A percentile compares a stretch with the other conserved stretches of the same genome.
phyloP scores from a whole-genome alignment of 2,329 filamentous ascomycete species.

The Neofusicoccum umdonicola region DNA sequence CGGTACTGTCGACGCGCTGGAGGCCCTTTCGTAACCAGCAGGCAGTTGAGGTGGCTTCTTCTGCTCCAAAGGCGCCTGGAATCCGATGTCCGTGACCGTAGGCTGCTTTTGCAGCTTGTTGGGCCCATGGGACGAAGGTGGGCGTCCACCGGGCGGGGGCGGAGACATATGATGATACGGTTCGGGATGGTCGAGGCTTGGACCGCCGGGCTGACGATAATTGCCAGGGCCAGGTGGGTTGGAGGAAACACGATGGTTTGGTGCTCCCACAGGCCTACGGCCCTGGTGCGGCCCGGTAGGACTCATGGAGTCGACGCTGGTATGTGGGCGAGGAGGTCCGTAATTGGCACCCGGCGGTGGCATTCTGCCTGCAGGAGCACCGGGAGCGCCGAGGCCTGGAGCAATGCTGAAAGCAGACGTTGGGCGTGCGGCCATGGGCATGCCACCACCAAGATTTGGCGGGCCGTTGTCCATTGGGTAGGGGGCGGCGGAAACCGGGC shows the following conservation, averaged over 20 bases:
- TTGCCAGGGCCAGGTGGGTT: constrained; percentile 26
- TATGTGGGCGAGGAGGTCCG: constrained; percentile 36
- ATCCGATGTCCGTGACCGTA: constrained; percentile 35
- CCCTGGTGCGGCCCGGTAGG: constrained; percentile 31
- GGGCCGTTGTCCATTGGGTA: constrained; percentile 69
- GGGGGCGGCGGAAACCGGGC: constrained; percentile 59
- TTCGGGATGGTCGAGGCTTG: constrained; percentile 37
- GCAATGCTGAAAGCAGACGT: constrained; percentile 53
- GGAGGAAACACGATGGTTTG: constrained; percentile 27
- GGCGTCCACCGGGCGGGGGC: constrained; percentile 42
- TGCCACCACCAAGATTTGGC: constrained; percentile 39
- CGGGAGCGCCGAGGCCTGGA: constrained; percentile 29
- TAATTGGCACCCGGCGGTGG: constrained; percentile 23
- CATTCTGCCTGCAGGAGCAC: constrained; percentile 26
- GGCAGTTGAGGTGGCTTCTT: constrained; percentile 31
- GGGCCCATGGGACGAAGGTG: constrained; percentile 39
- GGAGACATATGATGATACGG: constrained; percentile 22
- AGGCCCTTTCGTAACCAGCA: constrained; percentile 14
- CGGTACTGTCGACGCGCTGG: background rate
- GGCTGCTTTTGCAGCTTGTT: constrained; percentile 42
- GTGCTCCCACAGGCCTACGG: constrained; percentile 22
- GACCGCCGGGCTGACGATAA: constrained; percentile 39
- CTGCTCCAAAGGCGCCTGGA: constrained; percentile 27
- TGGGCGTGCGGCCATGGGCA: constrained; percentile 40
- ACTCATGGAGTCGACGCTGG: constrained; percentile 36